phyloP scores from a whole-genome alignment of 177 flowering plant genomes.

The Vitis hybrid region DNA sequence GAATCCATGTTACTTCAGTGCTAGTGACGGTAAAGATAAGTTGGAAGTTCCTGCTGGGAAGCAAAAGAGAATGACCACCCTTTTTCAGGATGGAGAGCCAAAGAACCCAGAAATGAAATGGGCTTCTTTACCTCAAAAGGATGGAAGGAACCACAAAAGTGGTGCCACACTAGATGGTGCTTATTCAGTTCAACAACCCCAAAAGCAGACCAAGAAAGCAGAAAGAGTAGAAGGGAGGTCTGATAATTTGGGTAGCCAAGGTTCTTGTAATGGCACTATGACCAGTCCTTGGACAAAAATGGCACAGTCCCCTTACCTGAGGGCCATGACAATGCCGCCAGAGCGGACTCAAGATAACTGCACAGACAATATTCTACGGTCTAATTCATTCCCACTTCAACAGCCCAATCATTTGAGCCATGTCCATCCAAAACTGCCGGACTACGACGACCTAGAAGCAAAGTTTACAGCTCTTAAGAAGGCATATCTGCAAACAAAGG shows the following conservation, averaged over 20 bases:
- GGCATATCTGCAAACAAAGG: slow-evolving; percentile 23
- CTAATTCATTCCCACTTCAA: slow-evolving; percentile 34
- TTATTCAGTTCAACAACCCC: neutral
- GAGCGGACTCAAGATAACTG: slow-evolving; percentile 22
- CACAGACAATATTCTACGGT: slow-evolving; percentile 17
- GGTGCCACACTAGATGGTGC: neutral
- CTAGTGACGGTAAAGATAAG: slow-evolving; percentile 3
- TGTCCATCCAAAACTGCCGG: slow-evolving; percentile 73
- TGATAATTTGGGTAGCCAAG: neutral
- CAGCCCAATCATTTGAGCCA: slow-evolving; percentile 24
- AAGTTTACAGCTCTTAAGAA: slow-evolving; percentile 51
- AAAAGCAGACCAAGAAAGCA: neutral
- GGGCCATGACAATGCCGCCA: slow-evolving; percentile 58
- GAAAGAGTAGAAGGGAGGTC: neutral
- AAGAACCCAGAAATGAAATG: neutral
- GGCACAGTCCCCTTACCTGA: slow-evolving; percentile 27
- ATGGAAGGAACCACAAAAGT: slow-evolving; percentile 11
- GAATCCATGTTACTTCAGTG: slow-evolving; percentile 21
- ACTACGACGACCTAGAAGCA: slow-evolving; percentile 55
- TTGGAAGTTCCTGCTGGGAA: neutral
- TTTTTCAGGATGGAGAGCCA: neutral
- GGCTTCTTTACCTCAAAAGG: neutral
- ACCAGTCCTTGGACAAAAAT: slow-evolving; percentile 1
- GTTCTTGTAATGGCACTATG: neutral
- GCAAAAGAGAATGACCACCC: neutral